These are phyloP conservation scores for Serendipita indica DNA, from an alignment of 768 basidiomycete genomes.

Conservation along the genomic window DNA sequence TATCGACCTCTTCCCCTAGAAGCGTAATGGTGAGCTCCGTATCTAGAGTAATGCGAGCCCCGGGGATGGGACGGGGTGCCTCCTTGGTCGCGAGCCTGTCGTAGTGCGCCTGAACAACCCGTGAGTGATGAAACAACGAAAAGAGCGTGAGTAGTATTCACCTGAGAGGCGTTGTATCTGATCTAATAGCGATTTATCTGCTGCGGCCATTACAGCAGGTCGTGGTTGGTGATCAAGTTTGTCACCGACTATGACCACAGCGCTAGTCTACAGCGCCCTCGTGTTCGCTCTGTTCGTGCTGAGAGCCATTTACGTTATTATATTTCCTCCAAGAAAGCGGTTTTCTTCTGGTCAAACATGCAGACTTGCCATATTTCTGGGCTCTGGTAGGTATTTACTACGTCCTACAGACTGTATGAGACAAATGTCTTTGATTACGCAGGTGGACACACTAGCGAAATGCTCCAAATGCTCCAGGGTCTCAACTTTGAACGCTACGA, in stretches of 20 bases:
- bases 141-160: neutral
- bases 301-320: neutral
- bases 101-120: neutral
- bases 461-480: constrained; percentile 51
- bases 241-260: neutral
- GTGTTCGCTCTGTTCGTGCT: neutral
- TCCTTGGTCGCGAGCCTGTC: neutral
- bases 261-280: neutral
- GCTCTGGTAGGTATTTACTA: constrained; percentile 52
- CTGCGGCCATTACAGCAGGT: constrained; percentile 3
- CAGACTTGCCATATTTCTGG: constrained; percentile 71
- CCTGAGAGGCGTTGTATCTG: neutral
- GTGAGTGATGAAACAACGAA: neutral
- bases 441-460: constrained; percentile 95
- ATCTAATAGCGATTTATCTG: neutral
- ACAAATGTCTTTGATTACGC: constrained; percentile 10
- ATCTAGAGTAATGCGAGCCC: neutral
- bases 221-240: constrained; percentile 10
- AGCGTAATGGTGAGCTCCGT: neutral
- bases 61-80: neutral
- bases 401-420: constrained; percentile 7
- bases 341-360: constrained; percentile 22
- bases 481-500: constrained; percentile 64
- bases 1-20: constrained; percentile 11
- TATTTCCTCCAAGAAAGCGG: neutral